Evolutionary conservation across 2,329 filamentous ascomycete species (phyloP).

Genomic region (Teratosphaeria pseudoeucalypti): DNA sequence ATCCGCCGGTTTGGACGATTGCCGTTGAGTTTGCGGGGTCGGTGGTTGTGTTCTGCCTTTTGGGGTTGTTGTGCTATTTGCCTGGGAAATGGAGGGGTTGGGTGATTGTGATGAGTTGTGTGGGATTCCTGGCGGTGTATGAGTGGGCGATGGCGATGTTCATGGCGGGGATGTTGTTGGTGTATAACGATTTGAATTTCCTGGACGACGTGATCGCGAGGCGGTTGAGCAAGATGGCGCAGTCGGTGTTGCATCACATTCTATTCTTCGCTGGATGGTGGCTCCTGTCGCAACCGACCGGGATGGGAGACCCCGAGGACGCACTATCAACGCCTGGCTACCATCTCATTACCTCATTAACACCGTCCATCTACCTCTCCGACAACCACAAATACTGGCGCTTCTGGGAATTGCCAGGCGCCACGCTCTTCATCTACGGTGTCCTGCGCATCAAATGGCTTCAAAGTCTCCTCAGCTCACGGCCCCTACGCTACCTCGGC

Average conservation of each 20-base stretch:
- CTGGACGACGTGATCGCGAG: neutral
- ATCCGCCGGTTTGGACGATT: constrained; percentile 42
- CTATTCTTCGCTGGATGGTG: constrained; percentile 41
- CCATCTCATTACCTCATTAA: constrained; percentile 42
- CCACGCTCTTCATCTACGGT: constrained; percentile 42
- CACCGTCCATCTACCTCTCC: constrained; percentile 10
- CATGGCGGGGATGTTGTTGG: constrained; percentile 43
- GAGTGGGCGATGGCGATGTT: constrained; percentile 40
- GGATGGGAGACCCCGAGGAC: constrained; percentile 44
- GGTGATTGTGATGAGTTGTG: neutral
- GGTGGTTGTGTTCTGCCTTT: constrained; percentile 47
- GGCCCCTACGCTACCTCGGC: constrained; percentile 47
- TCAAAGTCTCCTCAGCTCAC: constrained; percentile 42
- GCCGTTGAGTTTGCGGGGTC: constrained; percentile 54
- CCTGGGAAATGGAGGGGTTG: constrained; percentile 36
- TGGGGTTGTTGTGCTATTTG: constrained; percentile 43
- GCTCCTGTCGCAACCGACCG: constrained; percentile 17
- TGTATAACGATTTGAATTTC: constrained; percentile 52
- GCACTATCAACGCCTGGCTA: constrained; percentile 48
- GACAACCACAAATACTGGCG: constrained; percentile 28
- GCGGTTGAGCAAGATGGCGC: neutral
- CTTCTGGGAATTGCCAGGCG: constrained; percentile 48
- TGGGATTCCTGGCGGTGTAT: constrained; percentile 41
- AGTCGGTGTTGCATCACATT: constrained; percentile 20
- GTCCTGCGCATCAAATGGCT: constrained; percentile 37